Conservation (phyloP, 371 early-diverging fungal genomes). For the Chytridium lagenaria region DNA sequence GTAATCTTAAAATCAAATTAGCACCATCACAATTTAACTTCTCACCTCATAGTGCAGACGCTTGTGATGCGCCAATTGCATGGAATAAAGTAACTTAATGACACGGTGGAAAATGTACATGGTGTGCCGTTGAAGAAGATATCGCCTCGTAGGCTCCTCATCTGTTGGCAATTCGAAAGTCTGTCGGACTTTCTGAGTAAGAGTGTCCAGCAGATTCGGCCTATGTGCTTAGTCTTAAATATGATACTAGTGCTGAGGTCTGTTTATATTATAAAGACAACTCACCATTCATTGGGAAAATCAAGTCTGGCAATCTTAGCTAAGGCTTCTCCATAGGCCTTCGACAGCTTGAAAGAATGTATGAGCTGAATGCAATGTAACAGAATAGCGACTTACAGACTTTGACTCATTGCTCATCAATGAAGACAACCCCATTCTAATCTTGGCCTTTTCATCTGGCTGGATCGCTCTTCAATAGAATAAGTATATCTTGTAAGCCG, state of each 20-base stretch:
- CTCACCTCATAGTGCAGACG: constrained; percentile 66
- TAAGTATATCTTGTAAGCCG: background rate
- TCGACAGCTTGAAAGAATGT: constrained; percentile 61
- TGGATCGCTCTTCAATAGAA: constrained; percentile 61
- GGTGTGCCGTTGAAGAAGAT: constrained; percentile 64
- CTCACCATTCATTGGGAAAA: constrained; percentile 81
- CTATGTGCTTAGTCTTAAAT: too few relatives aligned
- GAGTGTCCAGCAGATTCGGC: constrained; percentile 71
- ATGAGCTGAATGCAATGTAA: background rate
- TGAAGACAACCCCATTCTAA: constrained; percentile 64
- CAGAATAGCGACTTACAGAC: constrained; percentile 53
- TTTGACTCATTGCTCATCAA: constrained; percentile 71
- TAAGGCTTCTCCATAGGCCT: constrained; percentile 74
- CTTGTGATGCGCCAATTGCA: constrained; percentile 72
- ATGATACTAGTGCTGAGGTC: too few relatives aligned
- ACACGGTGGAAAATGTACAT: constrained; percentile 80
- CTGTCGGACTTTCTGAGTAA: constrained; percentile 69
- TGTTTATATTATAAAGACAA: too few relatives aligned
- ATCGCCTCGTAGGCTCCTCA: constrained; percentile 36
- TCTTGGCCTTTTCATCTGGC: constrained; percentile 70
- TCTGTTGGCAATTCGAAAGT: constrained; percentile 34
- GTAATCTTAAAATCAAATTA: constrained; percentile 32
- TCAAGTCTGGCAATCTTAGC: constrained; percentile 82
- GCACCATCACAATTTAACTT: background rate
- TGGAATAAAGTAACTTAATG: constrained; percentile 78